phyloP scores from a whole-genome alignment of 192 early-diverging fungal genomes.

The Backusella luteola region DNA sequence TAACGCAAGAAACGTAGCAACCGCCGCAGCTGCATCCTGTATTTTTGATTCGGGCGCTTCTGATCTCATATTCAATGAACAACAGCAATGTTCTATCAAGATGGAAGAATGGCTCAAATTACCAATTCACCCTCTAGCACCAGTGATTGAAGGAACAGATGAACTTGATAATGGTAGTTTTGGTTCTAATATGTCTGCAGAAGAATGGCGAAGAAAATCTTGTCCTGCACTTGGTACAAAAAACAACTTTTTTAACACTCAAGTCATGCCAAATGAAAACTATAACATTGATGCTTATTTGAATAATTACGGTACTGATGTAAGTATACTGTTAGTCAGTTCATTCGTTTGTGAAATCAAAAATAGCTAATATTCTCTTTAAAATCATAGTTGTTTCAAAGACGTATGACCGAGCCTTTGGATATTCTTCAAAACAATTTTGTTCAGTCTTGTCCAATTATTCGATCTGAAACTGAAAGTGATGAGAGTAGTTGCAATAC shows the following conservation, averaged over 20 bases:
- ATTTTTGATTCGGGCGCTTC: neutral
- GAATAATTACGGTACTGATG: neutral
- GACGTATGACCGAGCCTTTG: constrained; percentile 12
- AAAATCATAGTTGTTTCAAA: neutral
- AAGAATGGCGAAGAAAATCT: constrained; percentile 16
- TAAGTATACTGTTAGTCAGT: neutral
- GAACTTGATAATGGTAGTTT: neutral
- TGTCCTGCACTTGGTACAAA: constrained; percentile 11
- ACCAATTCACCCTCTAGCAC: constrained; percentile 8
- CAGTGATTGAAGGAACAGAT: constrained; percentile 7
- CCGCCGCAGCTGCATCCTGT: constrained; percentile 9
- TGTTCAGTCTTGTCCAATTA: neutral
- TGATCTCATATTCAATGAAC: neutral
- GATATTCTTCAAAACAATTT: neutral
- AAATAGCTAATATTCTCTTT: neutral
- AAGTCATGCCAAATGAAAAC: neutral
- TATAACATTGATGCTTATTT: neutral
- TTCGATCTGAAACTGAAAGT: neutral
- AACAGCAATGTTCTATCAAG: neutral
- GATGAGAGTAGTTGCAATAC: neutral
- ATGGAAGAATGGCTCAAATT: constrained; percentile 15
- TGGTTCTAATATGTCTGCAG: neutral
- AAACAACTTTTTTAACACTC: neutral
- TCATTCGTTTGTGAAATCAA: neutral
- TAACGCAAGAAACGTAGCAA: constrained; percentile 1